Percentiles rank a stretch among this genome's conserved stretches.
Conservation (phyloP, 306 rosid species). For the Malus domestica region DNA sequence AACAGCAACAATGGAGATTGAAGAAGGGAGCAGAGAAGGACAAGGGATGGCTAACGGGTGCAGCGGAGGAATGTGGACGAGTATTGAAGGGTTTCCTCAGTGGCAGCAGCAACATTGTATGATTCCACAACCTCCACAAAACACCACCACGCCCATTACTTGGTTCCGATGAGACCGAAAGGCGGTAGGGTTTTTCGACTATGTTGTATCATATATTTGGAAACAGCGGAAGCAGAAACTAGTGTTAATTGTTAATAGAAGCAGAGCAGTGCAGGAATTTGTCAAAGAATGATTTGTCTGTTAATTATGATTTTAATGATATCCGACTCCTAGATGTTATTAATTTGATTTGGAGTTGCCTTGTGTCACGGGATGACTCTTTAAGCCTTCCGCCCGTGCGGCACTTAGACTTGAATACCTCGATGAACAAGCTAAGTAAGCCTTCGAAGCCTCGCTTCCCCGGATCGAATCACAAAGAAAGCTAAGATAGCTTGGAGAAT, state of each 20-base stretch:
- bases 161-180: slow-evolving; percentile 43
- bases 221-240: background rate
- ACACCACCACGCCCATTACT: slow-evolving; percentile 55
- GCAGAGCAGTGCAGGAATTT: background rate
- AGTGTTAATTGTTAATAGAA: background rate
- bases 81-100: slow-evolving; percentile 31
- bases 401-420: too few relatives aligned
- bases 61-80: slow-evolving; percentile 20
- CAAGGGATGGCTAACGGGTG: slow-evolving; percentile 12
- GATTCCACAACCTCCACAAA: slow-evolving; percentile 59
- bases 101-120: slow-evolving; percentile 77
- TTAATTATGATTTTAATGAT: background rate
- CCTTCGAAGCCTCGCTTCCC: too few relatives aligned
- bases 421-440: too few relatives aligned
- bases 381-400: too few relatives aligned
- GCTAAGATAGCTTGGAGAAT: too few relatives aligned
- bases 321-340: background rate
- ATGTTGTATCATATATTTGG: background rate
- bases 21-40: slow-evolving; percentile 20
- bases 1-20: slow-evolving; percentile 50
- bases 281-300: background rate
- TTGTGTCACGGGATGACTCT: too few relatives aligned
- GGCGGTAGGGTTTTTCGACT: background rate
- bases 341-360: too few relatives aligned
- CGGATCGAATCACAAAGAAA: too few relatives aligned